phyloP scores from a whole-genome alignment of 2,329 filamentous ascomycete species.

The Chaetomiaceae sp. region DNA sequence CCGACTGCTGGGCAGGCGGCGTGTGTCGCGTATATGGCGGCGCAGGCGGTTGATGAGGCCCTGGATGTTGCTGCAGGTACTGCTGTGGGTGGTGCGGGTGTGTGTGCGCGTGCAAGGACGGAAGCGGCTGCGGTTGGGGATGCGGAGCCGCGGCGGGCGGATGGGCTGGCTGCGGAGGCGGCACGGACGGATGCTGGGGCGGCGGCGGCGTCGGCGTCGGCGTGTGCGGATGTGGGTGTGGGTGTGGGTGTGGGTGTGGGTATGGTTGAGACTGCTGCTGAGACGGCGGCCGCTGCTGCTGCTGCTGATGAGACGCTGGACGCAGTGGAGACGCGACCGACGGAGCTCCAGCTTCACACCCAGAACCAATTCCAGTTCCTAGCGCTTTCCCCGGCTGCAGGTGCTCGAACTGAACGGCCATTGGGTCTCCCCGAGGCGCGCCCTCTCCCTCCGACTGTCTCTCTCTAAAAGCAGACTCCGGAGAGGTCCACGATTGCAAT shows the following conservation, averaged over 20 bases:
- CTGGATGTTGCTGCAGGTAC: constrained; percentile 2
- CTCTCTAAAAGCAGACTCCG: background rate
- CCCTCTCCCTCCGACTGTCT: background rate
- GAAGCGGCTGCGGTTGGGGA: constrained; percentile 5
- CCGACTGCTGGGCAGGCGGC: constrained; percentile 3
- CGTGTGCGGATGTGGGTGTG: too few relatives aligned
- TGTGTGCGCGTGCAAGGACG: constrained; percentile 1
- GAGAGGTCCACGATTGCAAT: background rate
- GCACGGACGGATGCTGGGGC: background rate
- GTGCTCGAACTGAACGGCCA: constrained; percentile 14
- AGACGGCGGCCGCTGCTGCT: background rate
- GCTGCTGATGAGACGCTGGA: background rate
- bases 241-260: constrained; percentile 1
- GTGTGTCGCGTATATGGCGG: background rate
- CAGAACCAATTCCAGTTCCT: background rate
- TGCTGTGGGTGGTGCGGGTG: constrained; percentile 9
- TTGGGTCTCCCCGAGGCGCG: constrained; percentile 16
- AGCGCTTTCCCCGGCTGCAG: constrained; percentile 10
- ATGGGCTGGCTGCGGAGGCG: background rate
- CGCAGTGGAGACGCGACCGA: background rate
- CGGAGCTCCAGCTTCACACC: background rate
- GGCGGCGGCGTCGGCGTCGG: too few relatives aligned
- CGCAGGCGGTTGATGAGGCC: constrained; percentile 2
- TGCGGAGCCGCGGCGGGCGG: background rate
- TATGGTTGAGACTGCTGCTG: constrained; percentile 1